Conservation (phyloP, 176 grass and related monocot species). For the Sorghum bicolor region DNA sequence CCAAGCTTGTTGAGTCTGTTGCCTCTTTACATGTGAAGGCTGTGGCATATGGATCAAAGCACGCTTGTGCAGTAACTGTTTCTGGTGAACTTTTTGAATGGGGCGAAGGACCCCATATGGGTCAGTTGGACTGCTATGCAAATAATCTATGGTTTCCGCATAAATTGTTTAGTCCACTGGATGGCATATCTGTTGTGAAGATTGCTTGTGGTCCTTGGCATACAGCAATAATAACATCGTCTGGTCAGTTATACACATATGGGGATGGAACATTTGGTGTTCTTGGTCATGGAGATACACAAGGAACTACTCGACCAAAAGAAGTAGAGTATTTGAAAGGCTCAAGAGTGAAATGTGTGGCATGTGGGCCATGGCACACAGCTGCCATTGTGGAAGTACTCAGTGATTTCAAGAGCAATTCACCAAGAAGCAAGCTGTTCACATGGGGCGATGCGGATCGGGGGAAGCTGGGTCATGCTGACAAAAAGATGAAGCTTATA, state of each 20-base stretch:
- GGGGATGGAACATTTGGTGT: conserved; percentile 93
- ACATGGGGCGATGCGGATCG: conserved; percentile 92
- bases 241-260: conserved; percentile 82
- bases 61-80: conserved; percentile 69
- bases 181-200: conserved; percentile 64
- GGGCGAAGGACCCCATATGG: conserved; percentile 55
- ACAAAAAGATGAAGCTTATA: conserved; percentile 58
- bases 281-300: conserved; percentile 79
- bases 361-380: conserved; percentile 92
- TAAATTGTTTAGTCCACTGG: conserved; percentile 51
- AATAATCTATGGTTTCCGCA: conserved; percentile 75
- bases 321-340: conserved; percentile 85
- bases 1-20: conserved; percentile 59
- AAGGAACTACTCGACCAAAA: conserved; percentile 66
- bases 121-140: conserved; percentile 27
- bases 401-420: conserved; percentile 51
- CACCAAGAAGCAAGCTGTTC: conserved; percentile 73
- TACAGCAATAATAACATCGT: conserved; percentile 73
- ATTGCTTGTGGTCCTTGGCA: conserved; percentile 94
- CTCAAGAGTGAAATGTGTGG: conserved; percentile 62
- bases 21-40: conserved; percentile 63
- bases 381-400: conserved; percentile 78
- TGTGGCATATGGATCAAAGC: conserved; percentile 77
- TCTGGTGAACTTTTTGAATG: conserved; percentile 85
- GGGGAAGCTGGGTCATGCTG: conserved; percentile 75